Evolutionary conservation across 2,329 filamentous ascomycete species (phyloP).

Genomic region (Xylaria polymorpha): DNA sequence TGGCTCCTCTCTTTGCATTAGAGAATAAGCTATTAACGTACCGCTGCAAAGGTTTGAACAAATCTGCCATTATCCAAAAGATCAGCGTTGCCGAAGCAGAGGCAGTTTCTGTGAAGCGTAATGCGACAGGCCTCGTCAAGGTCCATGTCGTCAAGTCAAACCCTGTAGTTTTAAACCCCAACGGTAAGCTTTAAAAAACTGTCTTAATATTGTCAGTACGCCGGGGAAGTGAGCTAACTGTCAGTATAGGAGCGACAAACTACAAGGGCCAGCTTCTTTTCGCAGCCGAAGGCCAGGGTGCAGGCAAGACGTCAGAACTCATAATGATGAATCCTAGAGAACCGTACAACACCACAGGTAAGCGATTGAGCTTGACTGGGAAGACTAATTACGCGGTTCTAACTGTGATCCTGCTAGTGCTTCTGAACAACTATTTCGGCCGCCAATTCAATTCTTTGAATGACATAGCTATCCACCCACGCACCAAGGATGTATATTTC

Average conservation of each 20-base stretch:
- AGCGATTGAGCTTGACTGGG: background rate
- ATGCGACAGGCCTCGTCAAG: constrained; percentile 55
- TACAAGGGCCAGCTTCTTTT: constrained; percentile 63
- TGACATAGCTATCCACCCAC: constrained; percentile 65
- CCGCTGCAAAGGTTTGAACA: constrained; percentile 55
- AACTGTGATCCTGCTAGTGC: constrained; percentile 47
- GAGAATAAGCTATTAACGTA: background rate
- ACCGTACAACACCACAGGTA: constrained; percentile 64
- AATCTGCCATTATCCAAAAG: constrained; percentile 63
- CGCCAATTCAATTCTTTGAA: constrained; percentile 71
- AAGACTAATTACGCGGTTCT: constrained; percentile 9
- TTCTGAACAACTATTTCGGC: constrained; percentile 70
- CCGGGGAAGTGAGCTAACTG: background rate
- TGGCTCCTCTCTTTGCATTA: background rate
- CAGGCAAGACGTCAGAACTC: constrained; percentile 54
- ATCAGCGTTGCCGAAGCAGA: constrained; percentile 59
- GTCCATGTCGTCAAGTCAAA: constrained; percentile 56
- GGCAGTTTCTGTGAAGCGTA: constrained; percentile 53
- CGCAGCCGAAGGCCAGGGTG: constrained; percentile 62
- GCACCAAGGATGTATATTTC: constrained; percentile 71
- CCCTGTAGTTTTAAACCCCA: constrained; percentile 62
- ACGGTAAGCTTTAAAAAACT: constrained; percentile 52
- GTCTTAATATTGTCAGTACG: background rate
- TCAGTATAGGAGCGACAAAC: constrained; percentile 59
- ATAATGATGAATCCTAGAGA: constrained; percentile 57